Percentiles rank a stretch among this genome's conserved stretches.
Evolutionary conservation across 495 filamentous ascomycete species (phyloP).

Genomic region (Gamarada debralockiae): DNA sequence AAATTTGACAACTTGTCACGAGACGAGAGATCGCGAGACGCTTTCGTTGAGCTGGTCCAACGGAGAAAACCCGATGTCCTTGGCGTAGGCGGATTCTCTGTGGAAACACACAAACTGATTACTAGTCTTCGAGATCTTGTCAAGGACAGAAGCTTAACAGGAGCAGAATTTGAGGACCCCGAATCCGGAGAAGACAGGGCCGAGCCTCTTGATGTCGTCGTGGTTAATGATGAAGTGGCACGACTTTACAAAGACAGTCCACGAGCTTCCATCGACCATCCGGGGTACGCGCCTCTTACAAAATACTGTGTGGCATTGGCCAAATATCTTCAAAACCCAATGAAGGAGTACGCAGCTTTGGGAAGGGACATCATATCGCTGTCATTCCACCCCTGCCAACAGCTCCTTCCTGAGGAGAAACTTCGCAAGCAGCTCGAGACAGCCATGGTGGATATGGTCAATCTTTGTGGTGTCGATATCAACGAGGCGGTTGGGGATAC

Average conservation of each 20-base stretch:
- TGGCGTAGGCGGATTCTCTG: conserved; percentile 83
- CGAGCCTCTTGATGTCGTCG: conserved; percentile 77
- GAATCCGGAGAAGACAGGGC: conserved; percentile 60
- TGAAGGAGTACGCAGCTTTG: conserved; percentile 92
- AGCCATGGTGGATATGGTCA: conserved; percentile 97
- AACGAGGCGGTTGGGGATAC: conserved; percentile 80
- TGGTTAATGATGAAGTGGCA: conserved; percentile 95
- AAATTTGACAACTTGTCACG: conserved; percentile 76
- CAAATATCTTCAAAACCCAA: conserved; percentile 86
- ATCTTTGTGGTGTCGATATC: conserved; percentile 89
- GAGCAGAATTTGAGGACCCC: conserved; percentile 65
- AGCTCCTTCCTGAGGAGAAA: conserved; percentile 81
- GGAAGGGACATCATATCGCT: conserved; percentile 85
- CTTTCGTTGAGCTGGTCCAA: conserved; percentile 68
- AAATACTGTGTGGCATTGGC: conserved; percentile 87
- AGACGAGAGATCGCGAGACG: conserved; percentile 60
- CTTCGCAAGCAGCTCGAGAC: conserved; percentile 82
- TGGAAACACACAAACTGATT: conserved; percentile 80
- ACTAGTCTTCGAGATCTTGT: conserved; percentile 74
- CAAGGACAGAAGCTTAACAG: conserved; percentile 64
- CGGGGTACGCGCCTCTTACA: conserved; percentile 66
- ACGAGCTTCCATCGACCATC: conserved; percentile 77
- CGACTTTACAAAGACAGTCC: conserved; percentile 88
- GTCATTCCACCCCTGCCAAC: conserved; percentile 83
- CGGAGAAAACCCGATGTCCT: conserved; percentile 85